Conservation (phyloP, 2,329 filamentous ascomycete genomes). For the Septoria linicola region DNA sequence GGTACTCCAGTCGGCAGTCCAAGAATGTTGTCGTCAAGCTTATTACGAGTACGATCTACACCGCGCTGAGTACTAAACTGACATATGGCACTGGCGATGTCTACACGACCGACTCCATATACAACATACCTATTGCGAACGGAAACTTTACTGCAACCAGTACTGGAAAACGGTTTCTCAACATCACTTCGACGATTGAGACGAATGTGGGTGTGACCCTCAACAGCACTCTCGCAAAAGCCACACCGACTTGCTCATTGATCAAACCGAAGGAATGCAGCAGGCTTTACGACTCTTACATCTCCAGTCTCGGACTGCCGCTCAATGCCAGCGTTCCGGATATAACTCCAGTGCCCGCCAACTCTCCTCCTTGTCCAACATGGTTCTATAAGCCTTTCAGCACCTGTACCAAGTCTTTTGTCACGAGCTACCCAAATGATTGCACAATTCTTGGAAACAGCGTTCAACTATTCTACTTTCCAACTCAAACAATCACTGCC, state of each 20-base stretch:
- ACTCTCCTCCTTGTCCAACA: conserved; percentile 23
- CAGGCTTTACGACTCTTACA: conserved; percentile 24
- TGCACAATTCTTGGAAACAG: conserved; percentile 25
- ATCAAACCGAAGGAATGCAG: conserved; percentile 21
- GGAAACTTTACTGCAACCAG: conserved; percentile 21
- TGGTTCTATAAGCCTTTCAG: conserved; percentile 20
- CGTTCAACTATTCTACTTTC: conserved; percentile 28
- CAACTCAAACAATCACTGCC: conserved; percentile 12
- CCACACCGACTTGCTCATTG: conserved; percentile 10
- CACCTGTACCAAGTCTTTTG: conserved; percentile 12
- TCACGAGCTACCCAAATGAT: conserved; percentile 3
- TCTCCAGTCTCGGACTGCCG: conserved; percentile 23
- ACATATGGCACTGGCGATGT: conserved; percentile 26
- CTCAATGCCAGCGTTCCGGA: conserved; percentile 22
- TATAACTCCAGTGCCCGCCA: conserved; percentile 25
- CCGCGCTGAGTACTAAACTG: conserved; percentile 7
- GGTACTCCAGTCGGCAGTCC: not conserved
- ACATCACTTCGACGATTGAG: conserved; percentile 12
- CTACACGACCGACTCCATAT: conserved; percentile 20
- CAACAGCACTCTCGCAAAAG: not conserved
- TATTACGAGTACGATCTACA: conserved; percentile 9
- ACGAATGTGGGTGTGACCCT: not conserved
- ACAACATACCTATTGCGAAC: conserved; percentile 20
- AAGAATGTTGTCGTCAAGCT: conserved; percentile 2
- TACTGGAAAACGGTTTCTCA: conserved; percentile 15